Percentiles rank a stretch among this genome's conserved stretches.
phyloP scores from a whole-genome alignment of 148 eudicot genomes.

The Cornus kousa region DNA sequence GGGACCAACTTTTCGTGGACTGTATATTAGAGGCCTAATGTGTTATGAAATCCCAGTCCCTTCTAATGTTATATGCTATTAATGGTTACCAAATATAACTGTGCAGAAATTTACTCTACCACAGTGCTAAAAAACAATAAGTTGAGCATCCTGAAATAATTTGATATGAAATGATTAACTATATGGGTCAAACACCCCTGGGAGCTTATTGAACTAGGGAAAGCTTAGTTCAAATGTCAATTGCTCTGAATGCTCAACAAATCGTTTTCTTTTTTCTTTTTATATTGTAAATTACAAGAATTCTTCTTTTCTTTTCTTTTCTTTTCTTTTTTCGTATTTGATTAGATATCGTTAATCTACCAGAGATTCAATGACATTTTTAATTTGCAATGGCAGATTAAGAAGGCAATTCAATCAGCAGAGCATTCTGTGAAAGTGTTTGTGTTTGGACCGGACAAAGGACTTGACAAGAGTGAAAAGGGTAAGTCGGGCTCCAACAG shows the following conservation, averaged over 20 bases:
- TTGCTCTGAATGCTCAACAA: not conserved
- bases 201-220: no score
- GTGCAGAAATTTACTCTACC: not conserved
- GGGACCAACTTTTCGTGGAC: not conserved
- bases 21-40: not conserved
- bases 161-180: not conserved
- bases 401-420: constrained; percentile 54
- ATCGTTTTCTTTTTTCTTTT: no score
- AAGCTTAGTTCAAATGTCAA: not conserved
- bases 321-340: not conserved
- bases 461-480: constrained; percentile 21
- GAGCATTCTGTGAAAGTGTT: constrained; percentile 62
- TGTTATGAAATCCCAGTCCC: no score
- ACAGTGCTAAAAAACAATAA: not conserved
- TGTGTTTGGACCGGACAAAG: constrained; percentile 52
- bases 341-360: not conserved
- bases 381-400: constrained; percentile 47
- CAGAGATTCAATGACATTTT: constrained; percentile 2
- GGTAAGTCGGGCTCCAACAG: constrained; percentile 26
- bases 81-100: not conserved
- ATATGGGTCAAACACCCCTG: not conserved
- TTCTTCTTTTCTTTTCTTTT: not conserved
- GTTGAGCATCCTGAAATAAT: not conserved
- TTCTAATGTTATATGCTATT: no score
- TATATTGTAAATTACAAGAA: not conserved